Conservation (phyloP, 192 early-diverging fungal species). For the Coemansia sp. region DNA sequence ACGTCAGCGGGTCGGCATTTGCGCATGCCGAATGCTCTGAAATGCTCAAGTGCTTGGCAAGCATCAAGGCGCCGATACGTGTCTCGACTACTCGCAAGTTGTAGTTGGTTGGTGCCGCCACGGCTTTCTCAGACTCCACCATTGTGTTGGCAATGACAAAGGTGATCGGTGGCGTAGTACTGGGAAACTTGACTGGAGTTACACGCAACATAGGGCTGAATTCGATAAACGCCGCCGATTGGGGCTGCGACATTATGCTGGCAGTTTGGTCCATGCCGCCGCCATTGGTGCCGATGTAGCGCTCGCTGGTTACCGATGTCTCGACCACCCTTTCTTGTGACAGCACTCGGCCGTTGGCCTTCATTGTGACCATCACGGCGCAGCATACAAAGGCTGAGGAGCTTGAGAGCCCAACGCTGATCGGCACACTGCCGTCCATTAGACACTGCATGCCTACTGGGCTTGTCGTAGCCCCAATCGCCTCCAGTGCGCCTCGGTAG, state of each 20-base stretch:
- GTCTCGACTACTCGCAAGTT: constrained; percentile 95
- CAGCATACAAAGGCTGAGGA: constrained; percentile 84
- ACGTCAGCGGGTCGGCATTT: constrained; percentile 57
- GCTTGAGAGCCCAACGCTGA: constrained; percentile 85
- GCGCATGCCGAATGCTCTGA: constrained; percentile 44
- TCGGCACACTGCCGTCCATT: constrained; percentile 81
- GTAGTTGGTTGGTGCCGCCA: constrained; percentile 86
- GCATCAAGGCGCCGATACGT: constrained; percentile 72
- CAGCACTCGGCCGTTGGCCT: constrained; percentile 10
- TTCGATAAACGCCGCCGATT: constrained; percentile 76
- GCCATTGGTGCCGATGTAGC: constrained; percentile 71
- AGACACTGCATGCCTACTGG: constrained; percentile 65
- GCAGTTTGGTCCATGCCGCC: constrained; percentile 93
- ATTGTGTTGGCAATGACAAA: constrained; percentile 93
- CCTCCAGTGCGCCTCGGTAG: constrained; percentile 59
- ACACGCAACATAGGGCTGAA: constrained; percentile 75
- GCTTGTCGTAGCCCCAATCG: constrained; percentile 3
- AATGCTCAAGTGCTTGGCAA: constrained; percentile 59
- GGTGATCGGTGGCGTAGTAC: constrained; percentile 52
- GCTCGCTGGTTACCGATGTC: constrained; percentile 81
- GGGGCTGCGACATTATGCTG: constrained; percentile 75
- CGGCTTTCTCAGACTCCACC: constrained; percentile 83
- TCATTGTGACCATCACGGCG: constrained; percentile 65
- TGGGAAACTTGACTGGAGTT: constrained; percentile 68
- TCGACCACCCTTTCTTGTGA: constrained; percentile 48